A percentile compares a stretch with the other conserved stretches of the same genome.
These are phyloP conservation scores for Trichopus zeylanicus DNA, from an alignment of 116 monocot genomes.

Conservation along the genomic window DNA sequence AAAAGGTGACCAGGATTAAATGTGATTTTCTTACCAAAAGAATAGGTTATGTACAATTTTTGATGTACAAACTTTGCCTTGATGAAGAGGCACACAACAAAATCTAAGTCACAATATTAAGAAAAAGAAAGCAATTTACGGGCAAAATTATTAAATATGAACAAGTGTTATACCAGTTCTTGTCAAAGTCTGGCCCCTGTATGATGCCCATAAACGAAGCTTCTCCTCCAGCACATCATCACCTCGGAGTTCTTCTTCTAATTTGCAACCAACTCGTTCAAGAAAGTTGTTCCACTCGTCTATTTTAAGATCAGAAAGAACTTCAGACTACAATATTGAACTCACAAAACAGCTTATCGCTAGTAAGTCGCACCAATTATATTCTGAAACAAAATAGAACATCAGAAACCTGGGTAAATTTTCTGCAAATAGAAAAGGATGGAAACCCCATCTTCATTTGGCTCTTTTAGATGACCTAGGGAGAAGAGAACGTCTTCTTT, in stretches of 20 bases:
- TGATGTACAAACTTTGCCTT: too few species aligned
- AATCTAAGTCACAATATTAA: background rate
- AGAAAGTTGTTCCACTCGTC: constrained; percentile 97
- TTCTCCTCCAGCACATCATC: constrained; percentile 40
- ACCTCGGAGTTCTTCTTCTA: constrained; percentile 51
- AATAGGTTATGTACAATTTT: too few species aligned
- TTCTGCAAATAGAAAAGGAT: constrained; percentile 96
- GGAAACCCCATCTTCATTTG: constrained; percentile 97
- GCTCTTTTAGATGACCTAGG: constrained; percentile 37
- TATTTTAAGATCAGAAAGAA: constrained; percentile 6
- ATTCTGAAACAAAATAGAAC: constrained; percentile 3
- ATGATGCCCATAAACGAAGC: constrained; percentile 94
- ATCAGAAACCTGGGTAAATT: constrained; percentile 74
- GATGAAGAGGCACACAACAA: too few species aligned
- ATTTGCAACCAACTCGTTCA: constrained; percentile 38
- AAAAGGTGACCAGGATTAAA: too few species aligned
- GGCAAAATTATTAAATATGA: background rate
- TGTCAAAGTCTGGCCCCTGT: constrained; percentile 84
- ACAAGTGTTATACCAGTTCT: constrained; percentile 58
- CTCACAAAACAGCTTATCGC: background rate
- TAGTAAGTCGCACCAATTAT: background rate
- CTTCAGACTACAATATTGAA: background rate
- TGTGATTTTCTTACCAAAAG: too few species aligned
- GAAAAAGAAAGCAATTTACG: background rate
- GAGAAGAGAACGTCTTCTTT: constrained; percentile 94